A percentile compares a stretch with the other conserved stretches of the same genome.
phyloP scores from a whole-genome alignment of 495 filamentous ascomycete species.

The Podospora pseudopauciseta region DNA sequence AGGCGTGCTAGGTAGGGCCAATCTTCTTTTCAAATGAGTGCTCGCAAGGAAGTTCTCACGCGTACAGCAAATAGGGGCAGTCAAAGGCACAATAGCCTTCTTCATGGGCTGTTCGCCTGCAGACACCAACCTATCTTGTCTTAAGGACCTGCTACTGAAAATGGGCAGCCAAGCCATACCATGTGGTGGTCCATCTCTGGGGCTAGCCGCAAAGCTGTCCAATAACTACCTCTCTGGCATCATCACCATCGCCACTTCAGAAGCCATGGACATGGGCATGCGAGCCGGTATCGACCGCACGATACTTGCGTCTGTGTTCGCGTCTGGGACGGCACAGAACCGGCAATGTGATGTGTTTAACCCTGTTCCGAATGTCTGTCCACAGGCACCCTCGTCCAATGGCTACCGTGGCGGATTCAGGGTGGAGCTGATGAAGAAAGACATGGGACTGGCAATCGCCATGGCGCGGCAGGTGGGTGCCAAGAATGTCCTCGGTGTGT shows the following conservation, averaged over 20 bases:
- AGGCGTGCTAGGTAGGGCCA: too few species aligned
- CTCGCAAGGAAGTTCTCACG: too few species aligned
- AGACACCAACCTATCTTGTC: slow-evolving; percentile 16
- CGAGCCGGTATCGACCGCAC: slow-evolving; percentile 47
- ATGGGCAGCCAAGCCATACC: slow-evolving; percentile 51
- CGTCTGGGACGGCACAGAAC: slow-evolving; percentile 50
- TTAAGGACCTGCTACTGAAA: slow-evolving; percentile 31
- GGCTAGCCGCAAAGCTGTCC: slow-evolving; percentile 52
- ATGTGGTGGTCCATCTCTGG: slow-evolving; percentile 49
- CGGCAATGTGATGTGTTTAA: slow-evolving; percentile 48
- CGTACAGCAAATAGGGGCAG: slow-evolving; percentile 31
- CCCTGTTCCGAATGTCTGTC: slow-evolving; percentile 50
- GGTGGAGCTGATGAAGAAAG: slow-evolving; percentile 53
- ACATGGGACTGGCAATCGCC: slow-evolving; percentile 48
- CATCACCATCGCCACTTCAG: slow-evolving; percentile 50
- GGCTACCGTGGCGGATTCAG: slow-evolving; percentile 52
- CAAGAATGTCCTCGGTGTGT: slow-evolving; percentile 40
- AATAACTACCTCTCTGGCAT: slow-evolving; percentile 55
- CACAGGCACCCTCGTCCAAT: slow-evolving; percentile 45
- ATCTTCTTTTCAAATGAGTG: too few species aligned
- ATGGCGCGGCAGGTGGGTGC: slow-evolving; percentile 45
- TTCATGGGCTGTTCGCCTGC: slow-evolving; percentile 24
- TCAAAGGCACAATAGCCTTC: slow-evolving; percentile 46
- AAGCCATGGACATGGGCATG: slow-evolving; percentile 57
- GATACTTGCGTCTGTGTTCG: slow-evolving; percentile 46